phyloP scores from a whole-genome alignment of 2,329 filamentous ascomycete species.

The Cladophialophora yegresii region DNA sequence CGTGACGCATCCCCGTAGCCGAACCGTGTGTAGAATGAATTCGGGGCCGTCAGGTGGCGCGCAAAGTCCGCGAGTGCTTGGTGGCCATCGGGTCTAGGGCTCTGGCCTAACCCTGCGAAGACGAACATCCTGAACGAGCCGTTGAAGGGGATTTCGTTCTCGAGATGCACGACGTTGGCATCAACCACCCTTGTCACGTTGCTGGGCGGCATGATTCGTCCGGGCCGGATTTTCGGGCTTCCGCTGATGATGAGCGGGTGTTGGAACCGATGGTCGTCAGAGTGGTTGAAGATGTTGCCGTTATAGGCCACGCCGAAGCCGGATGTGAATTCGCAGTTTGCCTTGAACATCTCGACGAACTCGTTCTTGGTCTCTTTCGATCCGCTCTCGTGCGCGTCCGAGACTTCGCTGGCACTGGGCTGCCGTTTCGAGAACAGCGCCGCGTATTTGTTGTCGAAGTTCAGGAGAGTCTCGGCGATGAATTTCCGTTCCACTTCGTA shows the following conservation, averaged over 20 bases:
- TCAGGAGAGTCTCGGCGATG: slow-evolving; percentile 78
- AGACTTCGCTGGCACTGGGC: slow-evolving; percentile 71
- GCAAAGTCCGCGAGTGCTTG: slow-evolving; percentile 70
- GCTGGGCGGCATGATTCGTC: slow-evolving; percentile 73
- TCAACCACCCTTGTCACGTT: slow-evolving; percentile 85
- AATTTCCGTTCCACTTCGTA: slow-evolving; percentile 85
- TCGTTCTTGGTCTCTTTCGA: slow-evolving; percentile 63
- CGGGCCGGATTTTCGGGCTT: slow-evolving; percentile 67
- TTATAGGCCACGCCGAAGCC: slow-evolving; percentile 88
- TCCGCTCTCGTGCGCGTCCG: slow-evolving; percentile 56
- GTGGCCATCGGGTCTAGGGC: slow-evolving; percentile 50
- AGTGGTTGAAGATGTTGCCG: slow-evolving; percentile 83
- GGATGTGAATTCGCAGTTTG: slow-evolving; percentile 86
- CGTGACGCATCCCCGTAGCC: slow-evolving; percentile 50
- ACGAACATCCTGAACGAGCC: slow-evolving; percentile 84
- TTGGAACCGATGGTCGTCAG: slow-evolving; percentile 67
- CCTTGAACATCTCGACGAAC: slow-evolving; percentile 88
- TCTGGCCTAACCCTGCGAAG: slow-evolving; percentile 70
- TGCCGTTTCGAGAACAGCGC: slow-evolving; percentile 82
- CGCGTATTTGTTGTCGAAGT: slow-evolving; percentile 87
- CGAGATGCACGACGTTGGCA: slow-evolving; percentile 84
- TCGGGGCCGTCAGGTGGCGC: slow-evolving; percentile 62
- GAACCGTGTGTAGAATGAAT: slow-evolving; percentile 70
- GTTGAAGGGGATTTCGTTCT: slow-evolving; percentile 86
- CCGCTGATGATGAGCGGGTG: slow-evolving; percentile 64